A percentile compares a stretch with the other conserved stretches of the same genome.
Conservation (phyloP, 495 filamentous ascomycete species). For the Tuber melanosporum region DNA sequence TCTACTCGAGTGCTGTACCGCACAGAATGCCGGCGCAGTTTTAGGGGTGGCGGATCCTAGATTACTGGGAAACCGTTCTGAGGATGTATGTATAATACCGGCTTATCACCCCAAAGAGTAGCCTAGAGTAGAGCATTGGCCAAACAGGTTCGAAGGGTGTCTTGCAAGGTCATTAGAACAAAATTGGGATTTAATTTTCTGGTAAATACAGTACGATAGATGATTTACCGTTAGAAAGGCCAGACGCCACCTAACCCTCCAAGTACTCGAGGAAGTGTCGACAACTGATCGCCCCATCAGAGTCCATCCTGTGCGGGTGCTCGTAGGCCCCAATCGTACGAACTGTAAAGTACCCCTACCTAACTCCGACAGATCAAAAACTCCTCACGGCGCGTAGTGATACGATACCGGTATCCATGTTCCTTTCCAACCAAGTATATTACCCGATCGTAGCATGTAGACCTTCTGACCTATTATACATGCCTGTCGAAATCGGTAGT, state of each 20-base stretch:
- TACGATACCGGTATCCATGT: no score
- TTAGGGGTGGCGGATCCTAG: neutral
- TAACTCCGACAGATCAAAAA: neutral
- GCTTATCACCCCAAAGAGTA: no score
- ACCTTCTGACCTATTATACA: no score
- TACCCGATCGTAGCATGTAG: no score
- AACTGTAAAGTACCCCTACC: neutral
- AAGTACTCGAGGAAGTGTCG: neutral
- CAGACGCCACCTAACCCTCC: no score
- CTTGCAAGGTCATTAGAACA: neutral
- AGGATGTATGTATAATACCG: neutral
- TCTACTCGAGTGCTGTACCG: neutral
- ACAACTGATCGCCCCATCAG: neutral
- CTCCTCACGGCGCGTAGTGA: neutral
- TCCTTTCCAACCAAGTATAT: no score
- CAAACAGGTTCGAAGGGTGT: neutral
- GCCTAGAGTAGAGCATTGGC: no score
- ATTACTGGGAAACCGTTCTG: neutral
- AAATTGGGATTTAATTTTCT: neutral
- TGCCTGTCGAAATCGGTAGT: no score
- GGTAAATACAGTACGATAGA: neutral
- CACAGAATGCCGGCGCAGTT: neutral
- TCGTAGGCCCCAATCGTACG: neutral
- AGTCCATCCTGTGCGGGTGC: neutral
- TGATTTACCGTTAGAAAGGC: no score